These are phyloP conservation scores for Clathrus columnatus DNA, from an alignment of 768 basidiomycete species.

Conservation along the genomic window DNA sequence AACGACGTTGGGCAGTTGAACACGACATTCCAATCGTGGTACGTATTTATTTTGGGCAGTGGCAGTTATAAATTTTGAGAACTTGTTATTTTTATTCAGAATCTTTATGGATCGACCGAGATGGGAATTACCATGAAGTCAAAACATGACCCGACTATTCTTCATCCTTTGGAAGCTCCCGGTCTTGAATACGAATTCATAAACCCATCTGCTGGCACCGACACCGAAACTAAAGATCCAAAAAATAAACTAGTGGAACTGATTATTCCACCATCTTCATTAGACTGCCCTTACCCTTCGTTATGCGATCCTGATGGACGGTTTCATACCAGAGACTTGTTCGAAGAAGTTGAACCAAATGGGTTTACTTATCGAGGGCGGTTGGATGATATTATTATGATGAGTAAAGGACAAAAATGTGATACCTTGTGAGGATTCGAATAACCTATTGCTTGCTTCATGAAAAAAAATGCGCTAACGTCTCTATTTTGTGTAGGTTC, in stretches of 20 bases:
- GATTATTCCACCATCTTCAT: not conserved
- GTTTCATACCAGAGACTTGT: not conserved
- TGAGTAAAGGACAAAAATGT: not conserved
- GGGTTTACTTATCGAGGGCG: not conserved
- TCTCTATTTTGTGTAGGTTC: not conserved
- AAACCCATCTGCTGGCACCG: not conserved
- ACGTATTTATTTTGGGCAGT: not conserved
- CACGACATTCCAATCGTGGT: not conserved
- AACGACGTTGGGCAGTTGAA: not conserved
- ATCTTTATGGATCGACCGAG: not conserved
- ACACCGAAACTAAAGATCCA: not conserved
- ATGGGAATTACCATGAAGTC: not conserved
- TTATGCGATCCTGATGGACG: not conserved
- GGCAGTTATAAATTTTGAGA: not conserved
- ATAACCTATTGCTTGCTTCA: not conserved
- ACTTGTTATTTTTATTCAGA: not conserved
- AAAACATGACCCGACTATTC: not conserved
- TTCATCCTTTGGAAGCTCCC: not conserved
- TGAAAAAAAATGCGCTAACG: not conserved
- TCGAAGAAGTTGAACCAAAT: not conserved
- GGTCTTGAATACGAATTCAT: not conserved
- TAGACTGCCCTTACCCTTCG: not conserved
- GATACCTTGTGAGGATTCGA: not conserved
- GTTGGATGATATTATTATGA: not conserved
- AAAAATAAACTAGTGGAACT: not conserved